phyloP scores from a whole-genome alignment of 805 yeast genomes.

The Torulaspora quercuum region DNA sequence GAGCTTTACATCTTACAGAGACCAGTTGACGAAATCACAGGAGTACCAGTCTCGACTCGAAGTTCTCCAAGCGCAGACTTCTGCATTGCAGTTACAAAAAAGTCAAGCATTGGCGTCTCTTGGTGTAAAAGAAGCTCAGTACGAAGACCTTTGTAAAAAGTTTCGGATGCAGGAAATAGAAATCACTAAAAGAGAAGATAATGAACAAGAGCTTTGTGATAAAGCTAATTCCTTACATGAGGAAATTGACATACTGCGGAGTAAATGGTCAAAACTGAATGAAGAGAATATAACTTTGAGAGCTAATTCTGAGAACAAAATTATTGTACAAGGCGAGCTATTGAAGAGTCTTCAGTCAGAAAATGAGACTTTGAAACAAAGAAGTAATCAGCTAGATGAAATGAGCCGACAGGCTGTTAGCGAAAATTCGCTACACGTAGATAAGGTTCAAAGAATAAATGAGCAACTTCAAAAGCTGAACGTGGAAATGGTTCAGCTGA shows the following conservation, averaged over 20 bases:
- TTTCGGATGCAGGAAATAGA: constrained; percentile 15
- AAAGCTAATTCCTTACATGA: constrained; percentile 7
- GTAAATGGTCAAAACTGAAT: constrained; percentile 17
- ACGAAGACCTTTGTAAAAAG: constrained; percentile 17
- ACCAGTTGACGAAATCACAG: constrained; percentile 12
- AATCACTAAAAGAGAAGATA: constrained; percentile 10
- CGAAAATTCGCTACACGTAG: constrained; percentile 19
- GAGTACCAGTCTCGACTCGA: constrained; percentile 21
- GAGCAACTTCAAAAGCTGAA: constrained; percentile 35
- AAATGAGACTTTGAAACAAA: constrained; percentile 26
- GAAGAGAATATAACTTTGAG: constrained; percentile 20
- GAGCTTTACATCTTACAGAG: constrained; percentile 12
- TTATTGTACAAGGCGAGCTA: constrained; percentile 38
- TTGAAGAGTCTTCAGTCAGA: constrained; percentile 33
- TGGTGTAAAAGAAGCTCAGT: constrained; percentile 31
- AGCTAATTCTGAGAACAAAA: constrained; percentile 36
- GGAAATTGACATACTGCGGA: constrained; percentile 13
- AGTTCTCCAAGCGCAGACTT: constrained; percentile 22
- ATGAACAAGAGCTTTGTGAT: constrained; percentile 16
- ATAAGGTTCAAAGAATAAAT: constrained; percentile 22
- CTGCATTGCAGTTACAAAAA: constrained; percentile 25
- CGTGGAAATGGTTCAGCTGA: constrained; percentile 31
- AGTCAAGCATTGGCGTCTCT: constrained; percentile 24
- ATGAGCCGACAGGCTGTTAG: constrained; percentile 19
- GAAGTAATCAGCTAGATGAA: constrained; percentile 22